A percentile compares a stretch with the other conserved stretches of the same genome.
Evolutionary conservation across 805 yeast species (phyloP).

Genomic region (Pachysolen tannophilus): DNA sequence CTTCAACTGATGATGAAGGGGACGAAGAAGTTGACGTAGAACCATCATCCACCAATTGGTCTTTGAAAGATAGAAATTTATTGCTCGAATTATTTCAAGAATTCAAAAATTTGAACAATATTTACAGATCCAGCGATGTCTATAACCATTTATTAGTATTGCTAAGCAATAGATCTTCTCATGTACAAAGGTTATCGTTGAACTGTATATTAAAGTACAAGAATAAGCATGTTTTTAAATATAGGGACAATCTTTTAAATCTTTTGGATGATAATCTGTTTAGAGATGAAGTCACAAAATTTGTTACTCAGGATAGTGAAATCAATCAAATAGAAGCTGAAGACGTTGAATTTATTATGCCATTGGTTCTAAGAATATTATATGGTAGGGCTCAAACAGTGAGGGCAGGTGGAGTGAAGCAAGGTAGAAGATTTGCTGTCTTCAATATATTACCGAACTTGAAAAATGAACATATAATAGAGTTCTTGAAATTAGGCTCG

Average conservation of each 20-base stretch:
- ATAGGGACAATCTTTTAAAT: conserved; percentile 64
- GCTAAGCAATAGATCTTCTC: conserved; percentile 51
- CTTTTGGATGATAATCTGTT: conserved; percentile 76
- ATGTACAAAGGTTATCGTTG: conserved; percentile 67
- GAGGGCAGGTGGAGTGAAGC: conserved; percentile 59
- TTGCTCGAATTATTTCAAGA: conserved; percentile 55
- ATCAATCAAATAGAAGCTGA: conserved; percentile 44
- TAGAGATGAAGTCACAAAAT: conserved; percentile 72
- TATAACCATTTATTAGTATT: conserved; percentile 43
- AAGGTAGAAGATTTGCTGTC: conserved; percentile 66
- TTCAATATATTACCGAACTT: conserved; percentile 55
- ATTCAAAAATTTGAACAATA: conserved; percentile 55
- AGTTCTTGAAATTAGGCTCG: conserved; percentile 58
- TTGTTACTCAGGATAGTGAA: conserved; percentile 46
- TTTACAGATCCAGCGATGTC: conserved; percentile 45
- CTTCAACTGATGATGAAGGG: conserved; percentile 21
- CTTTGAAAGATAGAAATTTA: conserved; percentile 44
- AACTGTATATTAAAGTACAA: conserved; percentile 61
- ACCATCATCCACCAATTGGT: conserved; percentile 26
- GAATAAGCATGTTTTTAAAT: conserved; percentile 49
- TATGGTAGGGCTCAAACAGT: conserved; percentile 81
- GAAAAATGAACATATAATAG: conserved; percentile 38
- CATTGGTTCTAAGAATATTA: conserved; percentile 65
- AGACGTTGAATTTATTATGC: conserved; percentile 58
- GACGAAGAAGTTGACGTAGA: conserved; percentile 13